phyloP scores from a whole-genome alignment of 2,329 filamentous ascomycete genomes.

The Fusarium dimerum region DNA sequence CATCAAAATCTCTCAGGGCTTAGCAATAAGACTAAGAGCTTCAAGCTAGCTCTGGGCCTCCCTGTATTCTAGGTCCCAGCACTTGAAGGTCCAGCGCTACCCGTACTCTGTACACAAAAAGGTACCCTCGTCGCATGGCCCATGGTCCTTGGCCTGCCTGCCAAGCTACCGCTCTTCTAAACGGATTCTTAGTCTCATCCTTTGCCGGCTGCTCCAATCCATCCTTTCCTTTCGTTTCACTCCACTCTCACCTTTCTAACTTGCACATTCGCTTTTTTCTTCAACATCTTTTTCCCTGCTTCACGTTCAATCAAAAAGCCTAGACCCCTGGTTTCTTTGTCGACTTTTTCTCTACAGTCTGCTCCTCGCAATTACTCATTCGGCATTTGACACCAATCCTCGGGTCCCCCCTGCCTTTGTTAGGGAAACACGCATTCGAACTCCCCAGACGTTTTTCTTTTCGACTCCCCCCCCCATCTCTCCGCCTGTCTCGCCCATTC shows the following conservation, averaged over 20 bases:
- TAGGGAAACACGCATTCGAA: background rate
- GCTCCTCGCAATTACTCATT: background rate
- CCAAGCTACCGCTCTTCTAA: background rate
- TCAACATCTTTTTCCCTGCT: background rate
- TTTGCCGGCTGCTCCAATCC: background rate
- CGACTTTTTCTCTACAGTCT: background rate
- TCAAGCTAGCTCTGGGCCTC: too few species aligned
- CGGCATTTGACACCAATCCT: background rate
- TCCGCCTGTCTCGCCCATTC: too few species aligned
- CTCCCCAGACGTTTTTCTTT: background rate
- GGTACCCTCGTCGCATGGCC: background rate
- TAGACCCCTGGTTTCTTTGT: background rate
- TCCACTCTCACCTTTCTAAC: background rate
- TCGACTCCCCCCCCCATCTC: too few species aligned
- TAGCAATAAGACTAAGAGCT: too few species aligned
- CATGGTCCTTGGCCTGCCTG: background rate
- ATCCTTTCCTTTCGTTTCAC: background rate
- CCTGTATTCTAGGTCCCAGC: too few species aligned
- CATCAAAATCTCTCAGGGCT: too few species aligned
- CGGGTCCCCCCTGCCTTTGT: background rate
- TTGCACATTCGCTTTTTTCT: background rate
- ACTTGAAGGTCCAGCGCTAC: background rate
- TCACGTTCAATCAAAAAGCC: too few species aligned
- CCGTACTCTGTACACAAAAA: background rate
- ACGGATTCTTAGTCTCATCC: background rate